A percentile compares a stretch with the other conserved stretches of the same genome.
phyloP scores from a whole-genome alignment of 306 rosid genomes.

The Inga laurina region DNA sequence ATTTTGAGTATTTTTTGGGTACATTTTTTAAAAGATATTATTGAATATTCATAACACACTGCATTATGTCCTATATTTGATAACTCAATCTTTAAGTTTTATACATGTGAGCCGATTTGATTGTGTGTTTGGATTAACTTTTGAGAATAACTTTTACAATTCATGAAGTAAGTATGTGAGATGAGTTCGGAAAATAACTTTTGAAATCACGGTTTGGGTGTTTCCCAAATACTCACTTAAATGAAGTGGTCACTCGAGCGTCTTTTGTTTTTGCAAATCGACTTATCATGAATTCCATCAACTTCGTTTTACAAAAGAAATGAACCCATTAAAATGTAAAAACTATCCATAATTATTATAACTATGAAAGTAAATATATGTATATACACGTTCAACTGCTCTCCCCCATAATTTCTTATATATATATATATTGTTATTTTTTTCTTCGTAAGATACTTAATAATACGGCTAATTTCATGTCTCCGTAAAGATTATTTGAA shows the following conservation, averaged over 20 bases:
- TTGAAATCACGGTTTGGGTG: no score
- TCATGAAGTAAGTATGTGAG: no score
- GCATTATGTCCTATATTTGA: neutral
- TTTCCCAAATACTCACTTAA: no score
- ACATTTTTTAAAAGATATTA: no score
- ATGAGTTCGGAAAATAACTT: no score
- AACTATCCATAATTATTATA: no score
- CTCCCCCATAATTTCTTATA: neutral
- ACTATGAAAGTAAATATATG: no score
- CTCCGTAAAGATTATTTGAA: neutral
- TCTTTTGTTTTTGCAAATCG: neutral
- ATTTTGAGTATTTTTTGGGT: no score
- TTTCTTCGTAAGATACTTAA: neutral
- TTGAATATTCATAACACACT: neutral
- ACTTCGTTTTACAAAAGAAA: neutral
- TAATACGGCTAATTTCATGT: neutral
- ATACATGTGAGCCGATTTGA: no score
- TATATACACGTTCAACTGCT: neutral
- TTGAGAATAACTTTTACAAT: no score
- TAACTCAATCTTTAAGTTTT: neutral
- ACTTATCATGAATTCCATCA: neutral
- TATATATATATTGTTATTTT: neutral
- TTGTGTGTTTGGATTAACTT: no score
- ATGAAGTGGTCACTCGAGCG: neutral
- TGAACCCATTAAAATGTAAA: neutral